Conservation (phyloP, 495 filamentous ascomycete genomes). For the Penicillium lividum region DNA sequence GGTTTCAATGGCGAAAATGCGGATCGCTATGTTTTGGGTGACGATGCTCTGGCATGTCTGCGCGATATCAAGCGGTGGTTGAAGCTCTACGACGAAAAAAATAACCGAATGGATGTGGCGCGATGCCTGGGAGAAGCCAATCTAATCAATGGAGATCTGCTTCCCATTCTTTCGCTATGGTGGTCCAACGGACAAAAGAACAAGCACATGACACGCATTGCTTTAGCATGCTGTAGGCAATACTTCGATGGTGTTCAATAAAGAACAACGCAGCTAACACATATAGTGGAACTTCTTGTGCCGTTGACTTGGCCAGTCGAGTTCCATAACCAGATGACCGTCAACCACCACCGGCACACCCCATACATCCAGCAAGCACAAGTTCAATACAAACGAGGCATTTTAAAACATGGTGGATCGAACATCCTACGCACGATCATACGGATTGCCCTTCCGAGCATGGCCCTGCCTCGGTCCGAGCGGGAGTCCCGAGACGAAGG, state of each 20-base stretch:
- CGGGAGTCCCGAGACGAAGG: constrained; percentile 80
- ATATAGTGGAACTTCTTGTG: constrained; percentile 79
- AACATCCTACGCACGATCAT: constrained; percentile 76
- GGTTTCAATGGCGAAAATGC: constrained; percentile 80
- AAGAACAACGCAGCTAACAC: constrained; percentile 8
- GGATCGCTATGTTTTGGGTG: constrained; percentile 83
- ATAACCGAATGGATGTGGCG: constrained; percentile 92
- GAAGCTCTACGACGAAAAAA: constrained; percentile 90
- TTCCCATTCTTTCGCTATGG: constrained; percentile 87
- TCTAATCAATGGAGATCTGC: constrained; percentile 82
- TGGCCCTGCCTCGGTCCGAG: constrained; percentile 76
- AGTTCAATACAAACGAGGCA: constrained; percentile 81
- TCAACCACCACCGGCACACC: constrained; percentile 88
- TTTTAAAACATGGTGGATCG: constrained; percentile 77
- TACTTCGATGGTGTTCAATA: background rate
- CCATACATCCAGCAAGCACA: constrained; percentile 88
- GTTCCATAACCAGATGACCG: constrained; percentile 77
- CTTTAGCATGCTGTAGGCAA: constrained; percentile 72
- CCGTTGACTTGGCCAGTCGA: constrained; percentile 95
- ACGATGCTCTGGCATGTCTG: constrained; percentile 88
- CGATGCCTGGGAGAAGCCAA: constrained; percentile 91
- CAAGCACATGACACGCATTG: constrained; percentile 74
- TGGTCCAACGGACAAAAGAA: constrained; percentile 62
- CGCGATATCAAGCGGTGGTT: constrained; percentile 94
- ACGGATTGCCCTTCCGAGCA: constrained; percentile 80